Conservation (phyloP, 148 eudicot genomes). For the Chenopodium suecicum region DNA sequence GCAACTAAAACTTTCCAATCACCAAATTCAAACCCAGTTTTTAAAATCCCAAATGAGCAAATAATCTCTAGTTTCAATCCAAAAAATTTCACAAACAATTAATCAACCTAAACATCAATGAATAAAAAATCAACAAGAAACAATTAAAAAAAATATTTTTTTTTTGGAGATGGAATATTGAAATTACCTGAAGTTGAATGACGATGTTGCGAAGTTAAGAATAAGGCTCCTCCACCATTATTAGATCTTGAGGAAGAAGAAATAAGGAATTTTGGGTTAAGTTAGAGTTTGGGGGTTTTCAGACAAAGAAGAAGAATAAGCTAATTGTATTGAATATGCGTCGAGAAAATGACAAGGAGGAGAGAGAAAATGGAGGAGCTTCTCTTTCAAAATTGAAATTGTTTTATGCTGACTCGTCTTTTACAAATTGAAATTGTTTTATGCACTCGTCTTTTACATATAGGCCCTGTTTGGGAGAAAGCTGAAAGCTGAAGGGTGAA, state of each 20-base stretch:
- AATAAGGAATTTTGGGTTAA: neutral
- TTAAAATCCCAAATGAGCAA: neutral
- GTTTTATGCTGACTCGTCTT: too few species aligned
- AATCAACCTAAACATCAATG: neutral
- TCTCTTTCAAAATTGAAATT: conserved; percentile 2
- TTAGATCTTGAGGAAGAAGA: neutral
- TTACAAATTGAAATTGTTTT: neutral
- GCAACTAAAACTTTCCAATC: neutral
- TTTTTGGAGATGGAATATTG: too few species aligned
- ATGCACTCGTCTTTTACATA: too few species aligned
- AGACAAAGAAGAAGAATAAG: neutral
- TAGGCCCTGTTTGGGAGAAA: too few species aligned
- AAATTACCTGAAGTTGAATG: conserved; percentile 16
- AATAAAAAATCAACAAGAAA: neutral
- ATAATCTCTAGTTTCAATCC: neutral
- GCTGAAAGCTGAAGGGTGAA: too few species aligned
- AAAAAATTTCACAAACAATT: neutral
- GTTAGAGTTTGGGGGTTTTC: neutral
- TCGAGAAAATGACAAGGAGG: neutral
- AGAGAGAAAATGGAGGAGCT: conserved; percentile 2
- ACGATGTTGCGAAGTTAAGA: neutral
- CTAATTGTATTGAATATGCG: neutral
- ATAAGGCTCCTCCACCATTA: neutral
- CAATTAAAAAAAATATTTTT: neutral
- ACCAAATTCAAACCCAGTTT: conserved; percentile 5